phyloP scores from a whole-genome alignment of 495 filamentous ascomycete genomes.

The Durotheca rogersii region DNA sequence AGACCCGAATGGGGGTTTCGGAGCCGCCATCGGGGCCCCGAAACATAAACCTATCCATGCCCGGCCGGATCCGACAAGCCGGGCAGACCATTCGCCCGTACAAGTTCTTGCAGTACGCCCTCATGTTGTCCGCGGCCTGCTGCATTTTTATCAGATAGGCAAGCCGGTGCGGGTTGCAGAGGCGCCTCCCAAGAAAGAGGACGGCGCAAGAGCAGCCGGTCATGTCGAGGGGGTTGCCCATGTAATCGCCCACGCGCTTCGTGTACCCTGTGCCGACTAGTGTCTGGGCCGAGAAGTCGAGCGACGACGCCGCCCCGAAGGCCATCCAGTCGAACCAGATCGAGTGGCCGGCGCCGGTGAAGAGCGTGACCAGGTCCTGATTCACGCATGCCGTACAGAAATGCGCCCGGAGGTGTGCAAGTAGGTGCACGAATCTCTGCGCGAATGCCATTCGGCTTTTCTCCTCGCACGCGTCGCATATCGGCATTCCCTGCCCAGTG shows the following conservation, averaged over 20 bases:
- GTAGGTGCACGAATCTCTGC: not conserved
- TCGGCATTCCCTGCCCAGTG: not conserved
- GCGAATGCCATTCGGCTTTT: not conserved
- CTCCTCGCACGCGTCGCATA: conserved; percentile 5
- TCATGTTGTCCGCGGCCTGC: not conserved
- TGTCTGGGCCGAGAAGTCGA: not conserved
- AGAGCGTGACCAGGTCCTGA: too few species aligned
- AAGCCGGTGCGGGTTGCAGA: conserved; percentile 13
- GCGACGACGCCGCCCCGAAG: not conserved
- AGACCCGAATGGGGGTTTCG: not conserved
- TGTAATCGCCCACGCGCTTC: not conserved
- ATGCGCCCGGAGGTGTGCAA: not conserved
- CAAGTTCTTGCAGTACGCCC: not conserved
- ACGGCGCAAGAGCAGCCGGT: conserved; percentile 6
- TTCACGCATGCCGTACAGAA: not conserved
- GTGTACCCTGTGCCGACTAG: not conserved
- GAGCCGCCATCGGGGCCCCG: not conserved
- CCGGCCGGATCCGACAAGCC: not conserved
- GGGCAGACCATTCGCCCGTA: conserved; percentile 13
- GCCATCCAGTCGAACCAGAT: not conserved
- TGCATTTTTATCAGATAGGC: conserved; percentile 8
- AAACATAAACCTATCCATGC: conserved; percentile 6
- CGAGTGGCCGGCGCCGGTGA: not conserved
- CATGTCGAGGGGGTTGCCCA: not conserved
- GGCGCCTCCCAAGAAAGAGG: conserved; percentile 1